Percentiles rank a stretch among this genome's conserved stretches.
Conservation (phyloP, 2,329 filamentous ascomycete genomes). For the Fusarium nygamai region DNA sequence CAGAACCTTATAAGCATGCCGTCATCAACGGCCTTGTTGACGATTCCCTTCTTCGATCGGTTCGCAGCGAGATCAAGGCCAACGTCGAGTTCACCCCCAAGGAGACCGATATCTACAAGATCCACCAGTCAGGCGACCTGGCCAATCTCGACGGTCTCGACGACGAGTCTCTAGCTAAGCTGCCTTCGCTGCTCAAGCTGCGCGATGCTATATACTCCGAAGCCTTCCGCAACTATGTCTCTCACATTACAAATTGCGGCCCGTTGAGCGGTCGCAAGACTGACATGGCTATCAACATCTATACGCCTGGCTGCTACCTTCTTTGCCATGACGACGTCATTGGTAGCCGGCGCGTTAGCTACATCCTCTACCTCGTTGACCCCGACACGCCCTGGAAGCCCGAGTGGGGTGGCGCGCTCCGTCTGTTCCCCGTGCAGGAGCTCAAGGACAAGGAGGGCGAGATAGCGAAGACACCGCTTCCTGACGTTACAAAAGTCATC, state of each 20-base stretch:
- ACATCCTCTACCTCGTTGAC: conserved; percentile 95
- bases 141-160: conserved; percentile 96
- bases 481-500: conserved; percentile 83
- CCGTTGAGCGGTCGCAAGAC: conserved; percentile 92
- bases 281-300: conserved; percentile 99
- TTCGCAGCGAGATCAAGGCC: conserved; percentile 87
- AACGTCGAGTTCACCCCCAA: conserved; percentile 97
- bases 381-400: conserved; percentile 90
- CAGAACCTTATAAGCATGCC: conserved; percentile 86
- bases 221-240: conserved; percentile 88
- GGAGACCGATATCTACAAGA: conserved; percentile 99
- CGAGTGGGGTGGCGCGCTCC: conserved; percentile 91
- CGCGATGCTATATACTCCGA: conserved; percentile 94
- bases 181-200: conserved; percentile 90
- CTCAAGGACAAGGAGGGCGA: conserved; percentile 72
- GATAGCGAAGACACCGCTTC: conserved; percentile 80
- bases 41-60: conserved; percentile 81
- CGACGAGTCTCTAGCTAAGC: conserved; percentile 81
- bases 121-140: conserved; percentile 97
- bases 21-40: conserved; percentile 87
- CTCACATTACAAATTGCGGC: conserved; percentile 85
- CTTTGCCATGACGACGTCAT: conserved; percentile 99
- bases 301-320: conserved; percentile 94
- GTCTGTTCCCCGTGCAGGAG: conserved; percentile 80
- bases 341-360: conserved; percentile 93